Base-by-base conservation (phyloP, 176 grass and related monocot species). In the Bolboschoenus planiculmis region DNA sequence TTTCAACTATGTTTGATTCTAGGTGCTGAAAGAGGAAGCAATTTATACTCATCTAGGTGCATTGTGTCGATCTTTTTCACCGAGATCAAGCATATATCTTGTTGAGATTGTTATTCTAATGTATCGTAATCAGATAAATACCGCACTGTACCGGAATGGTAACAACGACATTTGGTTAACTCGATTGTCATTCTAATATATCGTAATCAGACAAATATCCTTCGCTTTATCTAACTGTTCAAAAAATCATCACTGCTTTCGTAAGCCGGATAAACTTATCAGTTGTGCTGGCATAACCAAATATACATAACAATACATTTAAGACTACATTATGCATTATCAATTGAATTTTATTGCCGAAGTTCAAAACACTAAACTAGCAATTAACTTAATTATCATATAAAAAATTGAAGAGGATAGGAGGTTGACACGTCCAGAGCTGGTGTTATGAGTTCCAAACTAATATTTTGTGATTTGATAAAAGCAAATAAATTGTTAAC, bases 11-110 rank as follows among this genome's bases (percentile, higher is more conserved):
- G 11, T 53, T 77, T 53, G 72, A 50, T 77, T 77, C 26, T 77
- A 53, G 46, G 46, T 77, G 51, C 15, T 34, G 46, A 77, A 34
- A 53, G 43, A 9, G 42, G 24, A 33, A 51, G 26, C 23, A 33
- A 51, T 77, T 33, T 31, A 46, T 77, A 51, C 51, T 48, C 4
- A 76, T 76, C 44, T 76, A 53, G 72, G 72, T 77, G 46, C 72
- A 77, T 0, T 77, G 72, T 77, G 1, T 33, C 46, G 4, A 77
- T 77, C 72, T 53, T 53, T 77, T 77, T 77, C 72, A 53, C 46
- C 27, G 6, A 51, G 72, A 77, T 77, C 7, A 26, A 51, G 46
- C 72, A 77, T 53, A 53, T 77, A 51, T 77, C 27, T 53, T 29
- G 13, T 31, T 31, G 24, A 30, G 5, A 76, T 76, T 75, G 68